These are phyloP conservation scores for Schwanniomyces yamadae DNA, from an alignment of 805 yeast genomes.

Conservation along the genomic window DNA sequence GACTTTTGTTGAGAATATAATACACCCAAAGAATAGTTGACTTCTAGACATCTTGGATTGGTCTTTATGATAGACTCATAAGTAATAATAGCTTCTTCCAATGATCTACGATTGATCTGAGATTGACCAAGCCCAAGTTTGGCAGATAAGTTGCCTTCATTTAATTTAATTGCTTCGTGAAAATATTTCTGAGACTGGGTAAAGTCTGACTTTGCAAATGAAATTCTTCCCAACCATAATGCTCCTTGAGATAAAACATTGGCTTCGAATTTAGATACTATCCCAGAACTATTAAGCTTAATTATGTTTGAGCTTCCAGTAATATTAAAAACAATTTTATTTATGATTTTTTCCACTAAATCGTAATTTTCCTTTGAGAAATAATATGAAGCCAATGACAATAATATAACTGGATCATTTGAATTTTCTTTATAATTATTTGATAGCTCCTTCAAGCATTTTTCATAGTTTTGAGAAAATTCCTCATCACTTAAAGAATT, in stretches of 20 bases:
- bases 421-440: constrained; percentile 39
- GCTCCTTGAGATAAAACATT: constrained; percentile 35
- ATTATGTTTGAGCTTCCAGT: constrained; percentile 16
- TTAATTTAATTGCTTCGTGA: constrained; percentile 65
- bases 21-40: constrained; percentile 72
- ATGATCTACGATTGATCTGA: constrained; percentile 67
- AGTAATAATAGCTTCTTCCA: constrained; percentile 82
- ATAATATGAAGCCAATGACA: constrained; percentile 67
- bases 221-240: constrained; percentile 85
- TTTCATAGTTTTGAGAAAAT: constrained; percentile 58
- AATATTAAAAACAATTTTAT: constrained; percentile 40
- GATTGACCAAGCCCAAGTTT: constrained; percentile 85
- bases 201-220: constrained; percentile 58
- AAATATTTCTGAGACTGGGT: constrained; percentile 71
- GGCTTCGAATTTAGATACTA: constrained; percentile 27
- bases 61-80: constrained; percentile 71
- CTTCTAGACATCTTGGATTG: constrained; percentile 70
- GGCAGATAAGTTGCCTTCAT: constrained; percentile 66
- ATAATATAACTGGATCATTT: constrained; percentile 59
- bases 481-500: constrained; percentile 56
- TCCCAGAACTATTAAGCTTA: constrained; percentile 15
- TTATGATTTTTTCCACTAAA: constrained; percentile 55
- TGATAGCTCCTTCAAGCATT: constrained; percentile 52
- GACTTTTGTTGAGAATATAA: constrained; percentile 54
- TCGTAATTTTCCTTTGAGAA: constrained; percentile 66